Percentiles rank a stretch among this genome's conserved stretches.
Conservation (phyloP, 2,329 filamentous ascomycete genomes). For the Rhinocladiella similis region DNA sequence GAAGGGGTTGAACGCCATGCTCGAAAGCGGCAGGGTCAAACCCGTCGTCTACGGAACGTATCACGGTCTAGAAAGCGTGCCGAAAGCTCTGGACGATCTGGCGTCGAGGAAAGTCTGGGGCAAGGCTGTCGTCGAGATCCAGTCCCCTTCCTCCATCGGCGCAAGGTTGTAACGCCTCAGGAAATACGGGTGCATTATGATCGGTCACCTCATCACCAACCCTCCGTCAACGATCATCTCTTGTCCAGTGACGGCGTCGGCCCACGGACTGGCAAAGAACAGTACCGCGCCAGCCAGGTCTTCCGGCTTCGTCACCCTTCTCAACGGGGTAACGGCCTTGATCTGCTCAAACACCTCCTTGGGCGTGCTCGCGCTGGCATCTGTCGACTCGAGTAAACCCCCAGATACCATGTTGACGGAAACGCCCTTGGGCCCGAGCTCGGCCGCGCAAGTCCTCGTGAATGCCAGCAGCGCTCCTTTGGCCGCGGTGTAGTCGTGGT, state of each 20-base stretch:
- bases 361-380: conserved; percentile 24
- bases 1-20: conserved; percentile 51
- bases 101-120: conserved; percentile 54
- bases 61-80: conserved; percentile 51
- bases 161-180: conserved; percentile 19
- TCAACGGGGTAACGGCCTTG: conserved; percentile 23
- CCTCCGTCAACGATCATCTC: conserved; percentile 27
- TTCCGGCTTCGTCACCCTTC: conserved; percentile 23
- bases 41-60: conserved; percentile 56
- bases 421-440: conserved; percentile 23
- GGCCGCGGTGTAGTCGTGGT: conserved; percentile 27
- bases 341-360: conserved; percentile 26
- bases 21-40: conserved; percentile 49
- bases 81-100: conserved; percentile 54
- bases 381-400: conserved; percentile 23
- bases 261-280: conserved; percentile 26
- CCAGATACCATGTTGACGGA: conserved; percentile 26
- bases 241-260: conserved; percentile 21
- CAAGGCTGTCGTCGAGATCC: conserved; percentile 55
- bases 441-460: conserved; percentile 25
- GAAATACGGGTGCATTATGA: too few relatives aligned
- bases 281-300: conserved; percentile 26
- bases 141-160: conserved; percentile 15
- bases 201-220: conserved; percentile 19
- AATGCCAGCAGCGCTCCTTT: conserved; percentile 25